phyloP scores from a whole-genome alignment of 176 grass and related monocot species.

The Oryza glaberrima region DNA sequence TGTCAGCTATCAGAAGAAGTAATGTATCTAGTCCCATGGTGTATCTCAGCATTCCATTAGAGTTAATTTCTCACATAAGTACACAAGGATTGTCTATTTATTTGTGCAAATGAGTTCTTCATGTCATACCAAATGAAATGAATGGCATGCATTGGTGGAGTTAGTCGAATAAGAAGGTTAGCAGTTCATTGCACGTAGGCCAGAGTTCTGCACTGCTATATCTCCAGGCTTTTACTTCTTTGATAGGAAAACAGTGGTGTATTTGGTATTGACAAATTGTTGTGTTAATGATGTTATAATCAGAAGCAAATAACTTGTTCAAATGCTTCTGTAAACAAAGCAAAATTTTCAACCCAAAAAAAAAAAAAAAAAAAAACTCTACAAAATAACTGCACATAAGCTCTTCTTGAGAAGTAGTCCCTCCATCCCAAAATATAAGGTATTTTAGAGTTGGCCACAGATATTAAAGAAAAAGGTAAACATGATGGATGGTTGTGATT shows the following conservation, averaged over 20 bases:
- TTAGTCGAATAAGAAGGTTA: not conserved
- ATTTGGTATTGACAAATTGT: slow-evolving; percentile 1
- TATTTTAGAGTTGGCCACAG: no score
- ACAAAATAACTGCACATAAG: slow-evolving; percentile 5
- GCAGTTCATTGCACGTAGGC: not conserved
- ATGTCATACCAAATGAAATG: not conserved
- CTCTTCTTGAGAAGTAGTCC: not conserved
- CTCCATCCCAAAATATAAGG: no score
- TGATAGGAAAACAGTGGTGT: not conserved
- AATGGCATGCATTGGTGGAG: not conserved
- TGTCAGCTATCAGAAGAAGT: slow-evolving; percentile 14
- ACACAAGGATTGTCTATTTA: not conserved
- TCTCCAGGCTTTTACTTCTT: not conserved
- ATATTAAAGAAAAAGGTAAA: no score
- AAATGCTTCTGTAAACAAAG: not conserved
- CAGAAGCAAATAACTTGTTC: not conserved
- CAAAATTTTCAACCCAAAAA: not conserved
- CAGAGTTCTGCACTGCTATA: not conserved
- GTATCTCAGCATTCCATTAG: not conserved
- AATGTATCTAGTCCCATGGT: not conserved
- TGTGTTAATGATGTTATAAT: not conserved
- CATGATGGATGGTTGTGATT: no score
- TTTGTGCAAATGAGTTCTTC: slow-evolving; percentile 10
- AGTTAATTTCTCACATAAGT: not conserved
- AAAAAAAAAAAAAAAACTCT: not conserved